Base-by-base conservation (phyloP, 768 basidiomycete species). In the Paxillus ammoniavirescens region DNA sequence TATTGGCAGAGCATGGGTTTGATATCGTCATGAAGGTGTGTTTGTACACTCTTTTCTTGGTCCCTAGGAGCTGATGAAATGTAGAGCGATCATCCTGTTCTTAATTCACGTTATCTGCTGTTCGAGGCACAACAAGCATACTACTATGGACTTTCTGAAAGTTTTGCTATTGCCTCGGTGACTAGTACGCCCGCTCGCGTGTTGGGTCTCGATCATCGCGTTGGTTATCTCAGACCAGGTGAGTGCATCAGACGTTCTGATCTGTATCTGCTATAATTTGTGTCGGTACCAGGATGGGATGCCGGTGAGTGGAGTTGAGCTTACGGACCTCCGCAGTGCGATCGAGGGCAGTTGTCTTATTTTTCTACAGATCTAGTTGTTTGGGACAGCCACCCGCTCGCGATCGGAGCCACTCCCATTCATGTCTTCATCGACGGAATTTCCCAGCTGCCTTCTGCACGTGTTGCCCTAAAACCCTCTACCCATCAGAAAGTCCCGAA, bases 391-490 rank as follows among this genome's bases (percentile, higher is more conserved):
- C 87, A 89, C 65, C 89, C 89, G 0, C 77, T 92, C 12, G 71
- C 80, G 0, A 75, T 91, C 30, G 87, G 87, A 28, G 87, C 88
- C 6, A 83, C 87, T 0, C 89, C 88, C 2, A 74, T 76, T 40
- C 88, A 91, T 69, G 87, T 89, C 7, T 89, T 77, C 67, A 89
- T 91, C 56, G 91, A 93, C 61, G 90, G 89, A 4, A 85, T 91
- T 48, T 66, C 86, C 0, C 91, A 92, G 58, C 60, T 85, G 3
- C 58, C 71, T 28, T 61, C 67, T 3, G 75, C 82, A 3, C 63
- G 76, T 60, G 67, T 79, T 13, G 62, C 77, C 37, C 35, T 68
- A 40, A 91, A 93, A 62, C 80, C 85, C 0, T 53, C 56, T 1
- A 54, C 66, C 4, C 42, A 80, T 53, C 88, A 91, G 60, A 33